A percentile compares a stretch with the other conserved stretches of the same genome.
Evolutionary conservation across 2,329 filamentous ascomycete species (phyloP).

Genomic region (Tolypocladium sp.): DNA sequence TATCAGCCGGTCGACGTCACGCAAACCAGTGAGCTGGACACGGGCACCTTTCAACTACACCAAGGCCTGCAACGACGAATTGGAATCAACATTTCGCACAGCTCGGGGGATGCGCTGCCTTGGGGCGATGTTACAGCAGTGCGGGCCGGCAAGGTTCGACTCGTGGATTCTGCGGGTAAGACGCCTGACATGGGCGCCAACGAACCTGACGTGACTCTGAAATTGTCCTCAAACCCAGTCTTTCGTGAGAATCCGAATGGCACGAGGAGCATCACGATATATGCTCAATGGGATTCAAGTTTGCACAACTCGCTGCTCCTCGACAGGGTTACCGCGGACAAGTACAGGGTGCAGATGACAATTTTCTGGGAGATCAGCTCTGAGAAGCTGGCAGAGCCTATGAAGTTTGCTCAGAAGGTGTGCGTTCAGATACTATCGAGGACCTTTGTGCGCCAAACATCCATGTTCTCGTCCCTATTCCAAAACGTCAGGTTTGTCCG

Average conservation of each 20-base stretch:
- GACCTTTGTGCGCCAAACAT: conserved; percentile 75
- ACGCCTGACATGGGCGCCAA: conserved; percentile 67
- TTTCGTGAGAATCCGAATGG: conserved; percentile 85
- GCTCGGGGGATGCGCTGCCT: conserved; percentile 75
- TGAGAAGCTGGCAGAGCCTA: conserved; percentile 74
- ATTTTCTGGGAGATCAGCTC: conserved; percentile 81
- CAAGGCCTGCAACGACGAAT: conserved; percentile 88
- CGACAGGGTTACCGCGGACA: conserved; percentile 89
- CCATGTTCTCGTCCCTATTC: conserved; percentile 81
- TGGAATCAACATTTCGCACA: conserved; percentile 81
- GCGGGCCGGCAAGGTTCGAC: conserved; percentile 69
- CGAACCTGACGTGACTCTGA: conserved; percentile 66
- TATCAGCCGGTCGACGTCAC: conserved; percentile 91
- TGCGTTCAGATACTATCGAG: conserved; percentile 77
- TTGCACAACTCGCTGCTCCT: conserved; percentile 84
- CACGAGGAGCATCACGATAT: conserved; percentile 74
- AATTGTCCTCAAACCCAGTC: conserved; percentile 66
- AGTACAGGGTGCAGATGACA: conserved; percentile 81
- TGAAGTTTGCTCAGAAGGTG: conserved; percentile 76
- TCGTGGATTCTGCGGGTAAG: conserved; percentile 79
- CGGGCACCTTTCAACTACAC: conserved; percentile 89
- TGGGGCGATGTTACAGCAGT: conserved; percentile 78
- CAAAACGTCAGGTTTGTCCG: conserved; percentile 78
- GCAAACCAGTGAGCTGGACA: conserved; percentile 73
- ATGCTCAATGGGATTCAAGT: conserved; percentile 96